Base-by-base conservation (phyloP, 306 rosid species). In the Rosa rugosa region DNA sequence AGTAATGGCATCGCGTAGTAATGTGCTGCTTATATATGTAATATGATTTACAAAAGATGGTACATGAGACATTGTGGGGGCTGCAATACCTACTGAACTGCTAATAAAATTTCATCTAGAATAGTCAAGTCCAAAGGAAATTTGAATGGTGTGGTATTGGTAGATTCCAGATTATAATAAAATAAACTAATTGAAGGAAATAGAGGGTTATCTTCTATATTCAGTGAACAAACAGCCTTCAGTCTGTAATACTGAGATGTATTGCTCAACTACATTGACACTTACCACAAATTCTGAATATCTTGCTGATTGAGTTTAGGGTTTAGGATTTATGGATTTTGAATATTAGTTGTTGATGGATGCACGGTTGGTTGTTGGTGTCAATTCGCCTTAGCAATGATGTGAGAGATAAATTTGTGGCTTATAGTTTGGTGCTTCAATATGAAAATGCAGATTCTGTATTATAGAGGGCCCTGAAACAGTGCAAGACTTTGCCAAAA, bases 391-490 rank as follows among this genome's bases (percentile, higher is more conserved):
- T 27, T 27, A 27, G 27, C 27, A 27, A 27, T 27, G 27, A 27
- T 27, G 27, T 27, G 27, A 27, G 27, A 27, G 27, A 27, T 27
- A 27, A 27, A 27, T 27, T 27, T 27, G 27, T 27, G 27, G 27
- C 27, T 27, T 27, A 27, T 27, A 27, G 27, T 27, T 27, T 27
- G 27, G 27, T 27, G 27, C 27, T 27, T 11, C 50, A 11, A n/a
- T 27, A 27, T 8, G 38, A 27, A 27, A 27, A 27, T 56, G 77
- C 85, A 95, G 97, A 64, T 95, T 95, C 67, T 95, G 99, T 84
- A 95, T 95, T 78, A 95, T 95, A 63, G 99, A 95, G 85, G 99
- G 97, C 31, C 99, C 98, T 1, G 98, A 91, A 85, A 90, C 97
- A 5, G 99, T 90, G 34, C 91, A 88, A 79, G 97, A 87, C 79